These are phyloP conservation scores for Strigomonas galati DNA, from an alignment of 208 protist species.

Conservation along the genomic window DNA sequence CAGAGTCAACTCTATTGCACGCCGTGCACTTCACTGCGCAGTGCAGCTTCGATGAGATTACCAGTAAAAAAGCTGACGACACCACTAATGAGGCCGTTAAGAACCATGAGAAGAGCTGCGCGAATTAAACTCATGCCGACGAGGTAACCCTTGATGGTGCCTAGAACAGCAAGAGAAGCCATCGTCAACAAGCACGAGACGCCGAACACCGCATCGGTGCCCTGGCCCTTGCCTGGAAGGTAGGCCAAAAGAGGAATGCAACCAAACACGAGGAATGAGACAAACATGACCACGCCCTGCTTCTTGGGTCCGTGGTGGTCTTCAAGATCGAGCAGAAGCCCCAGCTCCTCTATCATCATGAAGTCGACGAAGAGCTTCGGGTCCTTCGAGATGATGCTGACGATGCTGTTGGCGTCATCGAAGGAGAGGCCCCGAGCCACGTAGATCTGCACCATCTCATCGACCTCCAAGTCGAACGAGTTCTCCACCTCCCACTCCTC, in stretches of 20 bases:
- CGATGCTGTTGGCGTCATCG: slow-evolving; percentile 87
- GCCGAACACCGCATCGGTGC: slow-evolving; percentile 70
- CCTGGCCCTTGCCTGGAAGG: slow-evolving; percentile 60
- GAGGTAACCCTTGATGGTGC: slow-evolving; percentile 83
- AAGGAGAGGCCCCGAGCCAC: slow-evolving; percentile 86
- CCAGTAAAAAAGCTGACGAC: slow-evolving; percentile 77
- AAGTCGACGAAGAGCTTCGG: slow-evolving; percentile 93
- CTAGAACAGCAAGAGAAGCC: slow-evolving; percentile 75
- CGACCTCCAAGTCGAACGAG: slow-evolving; percentile 89
- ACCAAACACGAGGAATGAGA: slow-evolving; percentile 93
- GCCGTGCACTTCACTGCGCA: slow-evolving; percentile 31
- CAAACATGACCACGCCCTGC: slow-evolving; percentile 92
- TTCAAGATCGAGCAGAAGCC: slow-evolving; percentile 77
- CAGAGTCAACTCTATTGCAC: background rate
- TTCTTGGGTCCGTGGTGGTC: slow-evolving; percentile 75
- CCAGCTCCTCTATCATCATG: slow-evolving; percentile 95
- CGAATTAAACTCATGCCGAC: slow-evolving; percentile 60
- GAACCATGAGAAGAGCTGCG: slow-evolving; percentile 73
- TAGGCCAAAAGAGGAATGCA: slow-evolving; percentile 88
- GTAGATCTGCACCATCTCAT: slow-evolving; percentile 96
- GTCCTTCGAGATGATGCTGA: slow-evolving; percentile 93
- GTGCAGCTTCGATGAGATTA: slow-evolving; percentile 52
- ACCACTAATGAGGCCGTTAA: slow-evolving; percentile 87
- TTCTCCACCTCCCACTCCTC: slow-evolving; percentile 95
- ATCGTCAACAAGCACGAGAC: slow-evolving; percentile 77